Evolutionary conservation across 2,329 filamentous ascomycete species (phyloP), one percentile per base, ranked within the genome.

Genomic region (Neofusicoccum ribis): DNA sequence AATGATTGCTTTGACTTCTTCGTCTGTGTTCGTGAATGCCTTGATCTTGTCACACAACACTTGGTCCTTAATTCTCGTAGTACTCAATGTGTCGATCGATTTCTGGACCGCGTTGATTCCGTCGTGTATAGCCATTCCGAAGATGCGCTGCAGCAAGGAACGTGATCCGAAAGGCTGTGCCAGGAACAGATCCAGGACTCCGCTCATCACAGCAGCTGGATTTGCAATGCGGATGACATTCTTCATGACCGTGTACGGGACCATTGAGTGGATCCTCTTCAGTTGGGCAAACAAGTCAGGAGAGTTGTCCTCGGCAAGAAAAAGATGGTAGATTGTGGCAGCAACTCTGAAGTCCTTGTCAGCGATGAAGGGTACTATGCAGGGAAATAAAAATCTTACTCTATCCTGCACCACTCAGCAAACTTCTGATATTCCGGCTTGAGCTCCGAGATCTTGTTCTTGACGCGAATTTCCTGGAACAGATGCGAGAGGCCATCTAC

Each of bases 381-480:
- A 20, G 6, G 20, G 5, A 17, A 47, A 17, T 12, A 27, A 6
- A 14, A 14, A 11, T 73, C 79, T 61, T 74, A 83, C 80, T 99
- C 95, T 73, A 99, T 99, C 44, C 95, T 89, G 59, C 98, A 82
- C 95, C 95, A 99, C 77, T 99, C 95, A 17, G 94, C 94, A 75
- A 99, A 98, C 76, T 98, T 99, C 73, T 95, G 91, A 77, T 98
- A 98, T 76, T 98, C 93, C 11, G 96, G 89, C 73, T 92, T 96
- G 62, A 99, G 85, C 70, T 97, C 92, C 68, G 88, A 86, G 62
- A 99, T 94, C 3, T 86, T 92, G 66, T 91, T 85, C 81, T 98
- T 98, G 64, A 93, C 89, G 72, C 91, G 91, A 77, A 99, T 96
- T 76, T 98, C 95, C 65, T 90, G 86, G 78, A 99, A 98, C 0